Evolutionary conservation across 306 rosid species (phyloP).

Genomic region (Luffa acutangula): DNA sequence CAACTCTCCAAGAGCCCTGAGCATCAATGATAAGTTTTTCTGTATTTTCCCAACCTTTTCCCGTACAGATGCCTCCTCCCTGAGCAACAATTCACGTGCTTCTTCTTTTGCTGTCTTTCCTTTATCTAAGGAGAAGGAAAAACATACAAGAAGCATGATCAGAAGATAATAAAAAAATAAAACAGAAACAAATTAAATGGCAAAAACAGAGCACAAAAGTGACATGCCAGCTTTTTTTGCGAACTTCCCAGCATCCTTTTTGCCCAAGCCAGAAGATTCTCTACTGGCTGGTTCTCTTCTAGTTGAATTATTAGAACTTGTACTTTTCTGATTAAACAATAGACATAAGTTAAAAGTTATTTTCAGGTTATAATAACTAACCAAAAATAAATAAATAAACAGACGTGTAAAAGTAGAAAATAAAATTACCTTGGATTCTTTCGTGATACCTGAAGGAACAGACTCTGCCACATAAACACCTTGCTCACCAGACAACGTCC

Average conservation of each 20-base stretch:
- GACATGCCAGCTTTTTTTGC: constrained; percentile 78
- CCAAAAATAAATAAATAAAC: constrained; percentile 32
- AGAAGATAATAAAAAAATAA: neutral
- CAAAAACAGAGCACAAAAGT: constrained; percentile 5
- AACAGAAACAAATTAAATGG: neutral
- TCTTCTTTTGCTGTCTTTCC: constrained; percentile 88
- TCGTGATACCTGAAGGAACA: constrained; percentile 51
- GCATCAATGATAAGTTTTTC: constrained; percentile 50
- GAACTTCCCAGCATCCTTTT: constrained; percentile 55
- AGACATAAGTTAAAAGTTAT: neutral
- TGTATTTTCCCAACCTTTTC: constrained; percentile 56
- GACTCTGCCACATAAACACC: constrained; percentile 92
- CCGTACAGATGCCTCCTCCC: constrained; percentile 77
- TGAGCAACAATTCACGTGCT: constrained; percentile 73
- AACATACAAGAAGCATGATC: neutral
- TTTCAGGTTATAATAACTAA: neutral
- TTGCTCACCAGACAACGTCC: constrained; percentile 81
- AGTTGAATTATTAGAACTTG: constrained; percentile 45
- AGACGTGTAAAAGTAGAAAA: constrained; percentile 62
- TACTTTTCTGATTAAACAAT: constrained; percentile 33
- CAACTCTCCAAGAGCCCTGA: constrained; percentile 83
- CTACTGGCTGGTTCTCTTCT: constrained; percentile 56
- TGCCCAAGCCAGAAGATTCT: constrained; percentile 52
- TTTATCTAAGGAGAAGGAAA: constrained; percentile 43
- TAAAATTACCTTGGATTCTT: constrained; percentile 71